Evolutionary conservation across 1,139 yeast species (phyloP), one percentile per base, ranked within the genome.

Genomic region (Candida glucosophila): DNA sequence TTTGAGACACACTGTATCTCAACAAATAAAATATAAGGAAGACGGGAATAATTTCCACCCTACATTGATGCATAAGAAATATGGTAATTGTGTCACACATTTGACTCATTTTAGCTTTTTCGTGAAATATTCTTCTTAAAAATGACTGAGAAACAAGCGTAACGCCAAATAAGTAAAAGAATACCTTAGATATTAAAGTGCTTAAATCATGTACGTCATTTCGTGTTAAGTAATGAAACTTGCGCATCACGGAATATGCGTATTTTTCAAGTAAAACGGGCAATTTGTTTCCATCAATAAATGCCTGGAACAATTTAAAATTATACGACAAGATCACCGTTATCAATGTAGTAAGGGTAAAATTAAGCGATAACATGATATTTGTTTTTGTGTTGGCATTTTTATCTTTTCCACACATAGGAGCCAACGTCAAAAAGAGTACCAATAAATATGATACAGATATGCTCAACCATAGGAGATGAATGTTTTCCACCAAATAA

Each of bases 51-150:
- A 81, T 79, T 23, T 66, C 66, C 3, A 70, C 52, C 19, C 81
- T 64, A 0, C 92, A 64, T 44, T 88, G 95, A 35, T 79, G 76
- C 3, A 86, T 58, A 24, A 86, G 55, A 21, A 80, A 49, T 1
- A 80, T 40, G 2, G 78, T 67, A 1, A 67, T 26, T 3, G 73
- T 37, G 24, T 67, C 61, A 4, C 62, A 43, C 3, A 70, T 33
- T 36, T 70, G 74, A 13, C 55, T 30, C 0, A 54, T 58, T 4
- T 39, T 46, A 14, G 47, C 28, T 2, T 39, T 39, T 25, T 56
- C 41, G 1, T 49, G 4, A 6, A 55, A 27, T 1, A 47, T 20
- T 3, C 64, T 19, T 27, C 67, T 49, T 5, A 50, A 19, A 1
- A 32, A 24, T 20, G 14, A 6, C 12, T 12, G 13, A 20, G 6